A percentile compares a stretch with the other conserved stretches of the same genome.
Conservation (phyloP, 306 rosid species). For the Lathyrus sativus region DNA sequence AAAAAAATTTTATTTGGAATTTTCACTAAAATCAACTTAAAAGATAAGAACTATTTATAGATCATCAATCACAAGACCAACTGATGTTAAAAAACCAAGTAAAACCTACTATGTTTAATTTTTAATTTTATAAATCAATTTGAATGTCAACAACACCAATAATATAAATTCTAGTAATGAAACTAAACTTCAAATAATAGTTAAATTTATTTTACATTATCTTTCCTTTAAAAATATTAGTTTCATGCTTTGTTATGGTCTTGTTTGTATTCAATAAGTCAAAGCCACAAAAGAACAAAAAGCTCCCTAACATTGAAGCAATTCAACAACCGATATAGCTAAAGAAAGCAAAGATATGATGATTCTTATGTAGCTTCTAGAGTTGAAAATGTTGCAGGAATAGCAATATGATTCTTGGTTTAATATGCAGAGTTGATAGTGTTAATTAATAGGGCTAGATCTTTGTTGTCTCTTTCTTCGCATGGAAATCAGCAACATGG, state of each 20-base stretch:
- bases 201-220: too few species aligned
- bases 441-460: constrained; percentile 23
- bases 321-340: constrained; percentile 35
- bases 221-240: too few species aligned
- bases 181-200: too few species aligned
- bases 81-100: too few species aligned
- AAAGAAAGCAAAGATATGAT: background rate
- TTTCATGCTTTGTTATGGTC: background rate
- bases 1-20: too few species aligned
- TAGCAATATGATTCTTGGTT: constrained; percentile 17
- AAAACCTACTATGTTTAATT: too few species aligned
- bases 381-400: constrained; percentile 35
- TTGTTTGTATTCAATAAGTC: constrained; percentile 55
- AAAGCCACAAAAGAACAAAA: constrained; percentile 58
- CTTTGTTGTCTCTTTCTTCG: constrained; percentile 36
- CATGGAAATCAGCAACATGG: constrained; percentile 12
- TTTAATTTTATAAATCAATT: too few species aligned
- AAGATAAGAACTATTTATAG: too few species aligned
- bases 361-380: constrained; percentile 13
- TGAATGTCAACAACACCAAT: too few species aligned
- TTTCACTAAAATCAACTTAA: too few species aligned
- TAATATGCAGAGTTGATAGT: constrained; percentile 32
- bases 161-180: too few species aligned
- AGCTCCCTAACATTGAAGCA: constrained; percentile 65
- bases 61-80: too few species aligned